phyloP scores from a whole-genome alignment of 306 rosid genomes.

The barrel medic (Medicago truncatula) region DNA sequence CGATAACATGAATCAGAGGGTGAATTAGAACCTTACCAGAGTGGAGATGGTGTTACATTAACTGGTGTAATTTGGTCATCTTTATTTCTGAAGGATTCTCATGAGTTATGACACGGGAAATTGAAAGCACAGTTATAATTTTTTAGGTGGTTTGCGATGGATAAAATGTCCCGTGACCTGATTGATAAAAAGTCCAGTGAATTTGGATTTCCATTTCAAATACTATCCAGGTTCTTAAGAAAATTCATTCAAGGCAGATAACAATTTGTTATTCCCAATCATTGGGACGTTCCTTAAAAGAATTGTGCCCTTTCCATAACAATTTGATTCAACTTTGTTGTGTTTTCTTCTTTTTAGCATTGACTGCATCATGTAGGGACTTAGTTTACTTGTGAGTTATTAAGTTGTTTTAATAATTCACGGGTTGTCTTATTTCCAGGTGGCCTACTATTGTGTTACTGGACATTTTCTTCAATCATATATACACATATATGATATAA shows the following conservation, averaged over 20 bases:
- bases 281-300: not conserved
- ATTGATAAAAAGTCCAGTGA: no score
- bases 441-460: not conserved
- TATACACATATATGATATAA: not conserved
- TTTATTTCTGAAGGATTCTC: no score
- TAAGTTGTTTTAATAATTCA: conserved; percentile 1
- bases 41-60: not conserved
- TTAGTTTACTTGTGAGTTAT: conserved; percentile 5
- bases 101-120: no score
- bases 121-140: no score
- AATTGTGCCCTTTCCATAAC: not conserved
- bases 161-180: no score
- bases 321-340: not conserved
- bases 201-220: no score
- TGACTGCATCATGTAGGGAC: conserved; percentile 24
- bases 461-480: not conserved
- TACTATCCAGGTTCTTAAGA: no score
- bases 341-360: conserved; percentile 12
- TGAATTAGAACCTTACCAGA: not conserved
- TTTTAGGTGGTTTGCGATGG: no score
- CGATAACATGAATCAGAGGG: not conserved
- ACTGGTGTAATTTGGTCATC: not conserved
- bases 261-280: no score
- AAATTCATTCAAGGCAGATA: no score
- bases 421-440: not conserved